phyloP scores from a whole-genome alignment of 768 basidiomycete genomes.

The Mycena polygramma region DNA sequence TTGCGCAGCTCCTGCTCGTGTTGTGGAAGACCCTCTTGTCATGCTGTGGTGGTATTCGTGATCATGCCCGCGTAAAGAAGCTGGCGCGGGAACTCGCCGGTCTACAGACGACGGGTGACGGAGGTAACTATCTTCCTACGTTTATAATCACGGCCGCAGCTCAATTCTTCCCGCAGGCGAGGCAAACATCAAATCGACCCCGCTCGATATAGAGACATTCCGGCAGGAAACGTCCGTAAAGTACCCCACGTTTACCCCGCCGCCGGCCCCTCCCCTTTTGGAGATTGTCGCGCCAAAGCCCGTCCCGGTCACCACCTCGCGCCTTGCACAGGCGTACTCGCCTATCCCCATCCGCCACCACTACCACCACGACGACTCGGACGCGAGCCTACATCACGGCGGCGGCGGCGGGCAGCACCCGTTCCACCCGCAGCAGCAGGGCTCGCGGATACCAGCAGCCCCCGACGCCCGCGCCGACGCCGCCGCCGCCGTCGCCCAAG shows the following conservation, averaged over 20 bases:
- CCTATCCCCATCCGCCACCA: slow-evolving; percentile 96
- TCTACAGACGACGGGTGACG: slow-evolving; percentile 69
- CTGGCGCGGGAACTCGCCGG: slow-evolving; percentile 89
- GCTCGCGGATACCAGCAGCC: slow-evolving; percentile 67
- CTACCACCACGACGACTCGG: slow-evolving; percentile 88
- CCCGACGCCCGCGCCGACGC: slow-evolving; percentile 91
- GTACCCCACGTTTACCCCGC: slow-evolving; percentile 92
- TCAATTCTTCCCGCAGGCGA: slow-evolving; percentile 48
- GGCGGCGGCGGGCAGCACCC: slow-evolving; percentile 41
- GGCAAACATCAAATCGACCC: slow-evolving; percentile 87
- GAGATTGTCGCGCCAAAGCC: slow-evolving; percentile 52
- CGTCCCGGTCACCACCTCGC: slow-evolving; percentile 60
- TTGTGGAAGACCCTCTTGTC: slow-evolving; percentile 95
- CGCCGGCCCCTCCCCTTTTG: slow-evolving; percentile 52
- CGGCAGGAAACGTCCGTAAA: slow-evolving; percentile 93
- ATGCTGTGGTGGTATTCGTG: slow-evolving; percentile 93
- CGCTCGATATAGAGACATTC: slow-evolving; percentile 91
- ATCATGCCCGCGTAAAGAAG: slow-evolving; percentile 85
- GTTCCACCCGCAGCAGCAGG: slow-evolving; percentile 53
- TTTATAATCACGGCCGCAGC: not conserved
- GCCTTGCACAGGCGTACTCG: slow-evolving; percentile 90
- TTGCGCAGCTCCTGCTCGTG: slow-evolving; percentile 83
- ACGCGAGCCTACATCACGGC: slow-evolving; percentile 48
- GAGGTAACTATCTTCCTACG: slow-evolving; percentile 43
- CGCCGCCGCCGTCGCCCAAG: slow-evolving; percentile 82